A percentile compares a stretch with the other conserved stretches of the same genome.
phyloP scores from a whole-genome alignment of 805 yeast species.

The Wickerhamia fluorescens region DNA sequence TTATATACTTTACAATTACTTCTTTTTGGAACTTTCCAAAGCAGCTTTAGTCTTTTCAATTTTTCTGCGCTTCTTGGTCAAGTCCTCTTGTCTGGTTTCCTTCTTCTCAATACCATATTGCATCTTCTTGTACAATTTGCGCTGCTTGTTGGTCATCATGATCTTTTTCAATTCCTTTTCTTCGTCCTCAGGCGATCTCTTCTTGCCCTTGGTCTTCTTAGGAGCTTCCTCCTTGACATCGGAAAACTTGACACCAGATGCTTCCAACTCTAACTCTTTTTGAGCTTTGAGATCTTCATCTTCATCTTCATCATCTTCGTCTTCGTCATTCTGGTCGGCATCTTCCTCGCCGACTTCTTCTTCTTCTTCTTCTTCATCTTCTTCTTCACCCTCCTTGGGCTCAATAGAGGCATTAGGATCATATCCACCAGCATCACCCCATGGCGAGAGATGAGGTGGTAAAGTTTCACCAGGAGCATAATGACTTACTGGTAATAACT shows the following conservation, averaged over 20 bases:
- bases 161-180: slow-evolving; percentile 90
- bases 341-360: slow-evolving; percentile 46
- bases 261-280: slow-evolving; percentile 71
- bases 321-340: slow-evolving; percentile 35
- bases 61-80: slow-evolving; percentile 63
- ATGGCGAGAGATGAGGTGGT: slow-evolving; percentile 97
- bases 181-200: slow-evolving; percentile 52
- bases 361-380: slow-evolving; percentile 38
- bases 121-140: slow-evolving; percentile 90
- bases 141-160: slow-evolving; percentile 97
- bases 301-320: slow-evolving; percentile 47
- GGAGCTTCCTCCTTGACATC: slow-evolving; percentile 33
- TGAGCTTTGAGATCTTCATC: slow-evolving; percentile 69
- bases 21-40: too few relatives aligned
- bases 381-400: slow-evolving; percentile 35
- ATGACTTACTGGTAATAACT: slow-evolving; percentile 65
- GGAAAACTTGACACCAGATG: slow-evolving; percentile 75
- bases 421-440: slow-evolving; percentile 94
- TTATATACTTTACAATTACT: too few relatives aligned
- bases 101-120: slow-evolving; percentile 83
- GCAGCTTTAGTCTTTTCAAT: slow-evolving; percentile 55
- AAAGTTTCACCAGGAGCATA: slow-evolving; percentile 93
- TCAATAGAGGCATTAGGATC: slow-evolving; percentile 61
- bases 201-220: slow-evolving; percentile 25
- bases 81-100: slow-evolving; percentile 63